Evolutionary conservation across 768 basidiomycete species (phyloP).

Genomic region (Terana coerulea): DNA sequence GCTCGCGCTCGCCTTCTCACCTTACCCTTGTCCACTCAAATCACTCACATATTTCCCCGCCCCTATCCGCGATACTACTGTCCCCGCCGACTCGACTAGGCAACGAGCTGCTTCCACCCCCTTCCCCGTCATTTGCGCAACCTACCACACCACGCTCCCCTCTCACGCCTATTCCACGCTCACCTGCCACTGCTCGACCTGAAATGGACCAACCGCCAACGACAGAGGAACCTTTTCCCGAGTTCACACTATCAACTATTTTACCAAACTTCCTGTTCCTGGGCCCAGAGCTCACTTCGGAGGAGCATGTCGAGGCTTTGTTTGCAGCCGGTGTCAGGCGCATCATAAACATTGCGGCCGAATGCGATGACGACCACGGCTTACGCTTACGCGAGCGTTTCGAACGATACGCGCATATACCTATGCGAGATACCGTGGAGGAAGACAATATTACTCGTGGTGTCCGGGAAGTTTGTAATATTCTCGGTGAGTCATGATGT

Average conservation of each 20-base stretch:
- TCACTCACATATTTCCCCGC: slow-evolving; percentile 56
- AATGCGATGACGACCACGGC: slow-evolving; percentile 85
- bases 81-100: slow-evolving; percentile 23
- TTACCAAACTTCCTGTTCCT: slow-evolving; percentile 88
- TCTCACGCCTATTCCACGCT: slow-evolving; percentile 41
- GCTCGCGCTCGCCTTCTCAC: slow-evolving; percentile 52
- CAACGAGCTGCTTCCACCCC: slow-evolving; percentile 27
- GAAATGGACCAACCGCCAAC: slow-evolving; percentile 57
- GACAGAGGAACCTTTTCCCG: slow-evolving; percentile 50
- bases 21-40: slow-evolving; percentile 58
- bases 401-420: slow-evolving; percentile 81
- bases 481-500: slow-evolving; percentile 63
- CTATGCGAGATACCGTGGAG: slow-evolving; percentile 95
- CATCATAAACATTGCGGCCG: slow-evolving; percentile 87
- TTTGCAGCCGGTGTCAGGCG: slow-evolving; percentile 74
- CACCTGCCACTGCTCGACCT: slow-evolving; percentile 63
- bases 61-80: slow-evolving; percentile 45
- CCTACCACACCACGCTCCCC: slow-evolving; percentile 37
- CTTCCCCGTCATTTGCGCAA: slow-evolving; percentile 23
- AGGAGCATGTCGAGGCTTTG: slow-evolving; percentile 74
- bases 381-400: slow-evolving; percentile 65
- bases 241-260: slow-evolving; percentile 86
- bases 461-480: slow-evolving; percentile 80
- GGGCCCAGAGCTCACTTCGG: slow-evolving; percentile 78
- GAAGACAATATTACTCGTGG: slow-evolving; percentile 84